Evolutionary conservation across 2,329 filamentous ascomycete species (phyloP).

Genomic region (Alternaria gaisen): DNA sequence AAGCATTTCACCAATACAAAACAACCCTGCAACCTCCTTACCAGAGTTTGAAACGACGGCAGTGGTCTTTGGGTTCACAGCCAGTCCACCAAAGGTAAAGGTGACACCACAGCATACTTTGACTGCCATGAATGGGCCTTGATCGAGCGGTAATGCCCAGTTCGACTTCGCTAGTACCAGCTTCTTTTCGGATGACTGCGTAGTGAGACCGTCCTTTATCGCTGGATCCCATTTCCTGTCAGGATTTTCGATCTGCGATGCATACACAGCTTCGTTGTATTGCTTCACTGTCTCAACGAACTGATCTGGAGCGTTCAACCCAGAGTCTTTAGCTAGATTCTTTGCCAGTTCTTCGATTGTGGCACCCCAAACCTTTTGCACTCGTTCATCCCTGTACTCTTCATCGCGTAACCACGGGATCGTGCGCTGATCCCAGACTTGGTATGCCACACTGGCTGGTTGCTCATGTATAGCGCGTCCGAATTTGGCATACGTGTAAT

Average conservation of each 20-base stretch:
- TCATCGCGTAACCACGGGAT: constrained; percentile 65
- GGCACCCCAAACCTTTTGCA: constrained; percentile 61
- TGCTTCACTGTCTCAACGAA: constrained; percentile 64
- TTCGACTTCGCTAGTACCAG: constrained; percentile 68
- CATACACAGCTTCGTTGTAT: constrained; percentile 67
- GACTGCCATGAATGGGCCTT: constrained; percentile 69
- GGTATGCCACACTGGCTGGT: constrained; percentile 67
- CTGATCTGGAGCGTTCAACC: constrained; percentile 55
- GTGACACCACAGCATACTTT: constrained; percentile 72
- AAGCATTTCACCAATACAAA: constrained; percentile 71
- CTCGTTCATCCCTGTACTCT: constrained; percentile 69
- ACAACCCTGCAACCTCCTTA: constrained; percentile 63
- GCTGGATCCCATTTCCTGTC: constrained; percentile 65
- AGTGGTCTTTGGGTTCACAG: constrained; percentile 63
- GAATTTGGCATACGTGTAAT: constrained; percentile 74
- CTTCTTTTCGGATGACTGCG: constrained; percentile 58
- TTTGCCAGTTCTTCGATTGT: constrained; percentile 66
- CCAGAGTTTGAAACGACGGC: constrained; percentile 60
- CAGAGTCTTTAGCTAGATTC: constrained; percentile 55
- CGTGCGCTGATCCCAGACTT: constrained; percentile 68
- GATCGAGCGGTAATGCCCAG: constrained; percentile 68
- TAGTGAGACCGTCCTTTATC: constrained; percentile 68
- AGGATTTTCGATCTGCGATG: constrained; percentile 57
- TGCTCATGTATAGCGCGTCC: constrained; percentile 69
- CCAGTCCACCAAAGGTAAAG: constrained; percentile 73